phyloP scores from a whole-genome alignment of 148 eudicot species.

The Persicaria maculosa region DNA sequence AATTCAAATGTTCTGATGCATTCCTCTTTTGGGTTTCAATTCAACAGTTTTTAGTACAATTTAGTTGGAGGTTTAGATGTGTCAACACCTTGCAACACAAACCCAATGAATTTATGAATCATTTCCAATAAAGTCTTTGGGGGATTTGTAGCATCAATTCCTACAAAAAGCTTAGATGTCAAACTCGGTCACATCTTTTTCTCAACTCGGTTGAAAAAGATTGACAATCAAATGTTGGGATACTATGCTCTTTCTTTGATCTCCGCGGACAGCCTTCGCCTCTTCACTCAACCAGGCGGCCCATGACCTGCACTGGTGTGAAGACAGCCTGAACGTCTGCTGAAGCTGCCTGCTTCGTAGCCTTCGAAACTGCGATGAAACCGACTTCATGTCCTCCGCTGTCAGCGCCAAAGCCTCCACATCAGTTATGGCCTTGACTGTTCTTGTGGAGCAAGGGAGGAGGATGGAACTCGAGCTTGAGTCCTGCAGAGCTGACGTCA shows the following conservation, averaged over 20 bases:
- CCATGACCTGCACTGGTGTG: conserved; percentile 64
- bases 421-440: conserved; percentile 51
- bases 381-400: conserved; percentile 46
- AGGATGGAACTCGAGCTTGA: conserved; percentile 21
- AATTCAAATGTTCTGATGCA: too few relatives aligned
- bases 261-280: conserved; percentile 14
- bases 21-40: too few relatives aligned
- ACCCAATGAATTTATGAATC: not conserved
- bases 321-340: conserved; percentile 43
- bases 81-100: not conserved
- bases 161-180: not conserved
- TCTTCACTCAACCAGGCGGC: conserved; percentile 60
- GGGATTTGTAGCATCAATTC: not conserved
- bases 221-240: not conserved
- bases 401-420: conserved; percentile 53
- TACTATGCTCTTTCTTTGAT: not conserved
- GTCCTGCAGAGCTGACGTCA: conserved; percentile 36
- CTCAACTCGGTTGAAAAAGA: not conserved
- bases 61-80: not conserved
- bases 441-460: conserved; percentile 51
- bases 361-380: conserved; percentile 43
- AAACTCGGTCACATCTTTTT: not conserved
- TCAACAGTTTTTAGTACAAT: too few relatives aligned
- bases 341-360: conserved; percentile 42
- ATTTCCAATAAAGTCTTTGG: not conserved